Conservation (phyloP, 1,284 basidiomycete species). For the Rhodotorula sp. region DNA sequence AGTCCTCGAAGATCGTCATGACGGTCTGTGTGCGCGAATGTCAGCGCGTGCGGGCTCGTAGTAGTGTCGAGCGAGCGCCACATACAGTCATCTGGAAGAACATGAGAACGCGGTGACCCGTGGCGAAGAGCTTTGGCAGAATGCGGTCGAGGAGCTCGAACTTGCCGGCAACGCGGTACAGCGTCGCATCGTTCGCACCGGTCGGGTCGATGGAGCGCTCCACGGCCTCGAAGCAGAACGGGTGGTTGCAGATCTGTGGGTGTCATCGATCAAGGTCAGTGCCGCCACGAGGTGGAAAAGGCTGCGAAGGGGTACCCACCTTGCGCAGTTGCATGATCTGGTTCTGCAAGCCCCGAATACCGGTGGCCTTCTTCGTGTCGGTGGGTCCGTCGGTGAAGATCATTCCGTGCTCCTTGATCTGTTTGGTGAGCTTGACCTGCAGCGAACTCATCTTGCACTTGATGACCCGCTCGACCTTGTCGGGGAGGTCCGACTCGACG, state of each 20-base stretch:
- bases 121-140: constrained; percentile 89
- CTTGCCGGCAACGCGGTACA: constrained; percentile 83
- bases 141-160: constrained; percentile 92
- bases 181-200: constrained; percentile 78
- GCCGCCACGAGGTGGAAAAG: too few relatives aligned
- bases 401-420: constrained; percentile 97
- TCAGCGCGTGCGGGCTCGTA: constrained; percentile 16
- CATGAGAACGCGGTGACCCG: constrained; percentile 91
- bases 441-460: constrained; percentile 95
- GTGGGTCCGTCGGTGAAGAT: constrained; percentile 51
- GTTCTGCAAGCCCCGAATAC: constrained; percentile 69
- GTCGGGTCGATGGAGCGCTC: constrained; percentile 85
- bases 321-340: constrained; percentile 99
- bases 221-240: constrained; percentile 92
- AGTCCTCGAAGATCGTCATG: constrained; percentile 99
- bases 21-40: constrained; percentile 56
- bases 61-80: neutral
- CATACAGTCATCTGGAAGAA: constrained; percentile 98
- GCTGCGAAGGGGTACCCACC: constrained; percentile 5
- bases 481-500: constrained; percentile 93
- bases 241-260: constrained; percentile 84
- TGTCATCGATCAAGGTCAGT: neutral
- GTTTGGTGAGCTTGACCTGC: constrained; percentile 92
- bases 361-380: constrained; percentile 42
- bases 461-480: constrained; percentile 99